Evolutionary conservation across 2,329 filamentous ascomycete species (phyloP).

Genomic region (Colletotrichum eremochloae): DNA sequence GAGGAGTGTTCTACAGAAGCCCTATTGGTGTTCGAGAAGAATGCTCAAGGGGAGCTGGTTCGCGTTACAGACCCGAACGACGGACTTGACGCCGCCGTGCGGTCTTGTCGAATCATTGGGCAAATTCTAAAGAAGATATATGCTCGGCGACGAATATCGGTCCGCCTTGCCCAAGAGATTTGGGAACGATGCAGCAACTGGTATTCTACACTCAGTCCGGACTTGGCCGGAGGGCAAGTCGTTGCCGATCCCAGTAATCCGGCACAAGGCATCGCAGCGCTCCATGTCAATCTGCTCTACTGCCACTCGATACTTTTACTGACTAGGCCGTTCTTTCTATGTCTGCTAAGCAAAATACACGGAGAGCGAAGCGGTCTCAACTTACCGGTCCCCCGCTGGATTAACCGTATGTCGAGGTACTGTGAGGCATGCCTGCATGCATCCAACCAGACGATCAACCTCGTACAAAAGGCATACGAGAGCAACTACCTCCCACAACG

Average conservation of each 20-base stretch:
- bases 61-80: slow-evolving; percentile 31
- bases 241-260: slow-evolving; percentile 55
- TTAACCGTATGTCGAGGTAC: slow-evolving; percentile 46
- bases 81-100: slow-evolving; percentile 68
- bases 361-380: slow-evolving; percentile 48
- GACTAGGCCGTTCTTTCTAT: slow-evolving; percentile 74
- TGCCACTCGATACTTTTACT: slow-evolving; percentile 74
- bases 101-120: slow-evolving; percentile 70
- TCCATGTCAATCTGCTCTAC: slow-evolving; percentile 73
- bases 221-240: slow-evolving; percentile 66
- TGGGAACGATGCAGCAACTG: slow-evolving; percentile 66
- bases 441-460: slow-evolving; percentile 62
- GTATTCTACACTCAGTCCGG: slow-evolving; percentile 61
- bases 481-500: slow-evolving; percentile 62
- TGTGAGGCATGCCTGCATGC: slow-evolving; percentile 65
- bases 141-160: slow-evolving; percentile 70
- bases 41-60: slow-evolving; percentile 30
- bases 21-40: slow-evolving; percentile 47
- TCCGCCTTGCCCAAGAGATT: slow-evolving; percentile 68
- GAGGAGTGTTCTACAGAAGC: slow-evolving; percentile 70
- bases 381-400: slow-evolving; percentile 40
- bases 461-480: slow-evolving; percentile 61
- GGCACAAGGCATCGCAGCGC: slow-evolving; percentile 68
- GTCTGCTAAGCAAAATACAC: slow-evolving; percentile 62
- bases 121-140: slow-evolving; percentile 71